These are phyloP conservation scores for Artemisia argyi DNA, from an alignment of 129 eudicot species.

Conservation along the genomic window DNA sequence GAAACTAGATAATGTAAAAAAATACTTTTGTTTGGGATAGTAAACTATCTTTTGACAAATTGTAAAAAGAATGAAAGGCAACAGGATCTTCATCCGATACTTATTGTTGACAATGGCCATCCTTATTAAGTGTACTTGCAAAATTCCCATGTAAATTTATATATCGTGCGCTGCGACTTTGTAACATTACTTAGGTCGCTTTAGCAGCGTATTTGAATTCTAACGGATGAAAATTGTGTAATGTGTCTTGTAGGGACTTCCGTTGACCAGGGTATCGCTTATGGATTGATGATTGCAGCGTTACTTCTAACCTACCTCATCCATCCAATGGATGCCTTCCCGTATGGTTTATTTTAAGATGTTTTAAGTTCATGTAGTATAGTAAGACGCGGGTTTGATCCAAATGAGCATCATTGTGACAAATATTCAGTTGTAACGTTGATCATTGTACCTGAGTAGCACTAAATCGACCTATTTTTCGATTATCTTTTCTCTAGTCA, in stretches of 20 bases:
- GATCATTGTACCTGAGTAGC: slow-evolving; percentile 12
- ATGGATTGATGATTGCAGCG: slow-evolving; percentile 58
- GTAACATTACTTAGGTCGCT: no score
- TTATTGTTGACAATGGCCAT: not conserved
- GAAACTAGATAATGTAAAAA: no score
- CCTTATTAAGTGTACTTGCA: not conserved
- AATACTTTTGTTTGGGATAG: no score
- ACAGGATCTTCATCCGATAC: no score
- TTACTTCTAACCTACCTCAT: slow-evolving; percentile 64
- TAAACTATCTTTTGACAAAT: no score
- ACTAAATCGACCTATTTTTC: slow-evolving; percentile 8
- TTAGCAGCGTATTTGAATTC: no score
- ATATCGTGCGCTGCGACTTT: no score
- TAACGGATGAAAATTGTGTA: slow-evolving; percentile 10
- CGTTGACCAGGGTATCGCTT: slow-evolving; percentile 66
- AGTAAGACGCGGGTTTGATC: slow-evolving; percentile 5
- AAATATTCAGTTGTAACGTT: slow-evolving; percentile 14
- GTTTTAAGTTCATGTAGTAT: slow-evolving; percentile 7
- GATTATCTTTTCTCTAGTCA: slow-evolving; percentile 2
- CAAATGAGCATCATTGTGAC: not conserved
- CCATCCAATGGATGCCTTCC: slow-evolving; percentile 59
- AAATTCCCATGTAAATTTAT: no score
- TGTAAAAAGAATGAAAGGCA: no score
- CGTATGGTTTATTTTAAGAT: slow-evolving; percentile 34
- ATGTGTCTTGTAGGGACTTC: slow-evolving; percentile 48